phyloP scores from a whole-genome alignment of 345 rosid species.

The Eucalyptus tenuipes region DNA sequence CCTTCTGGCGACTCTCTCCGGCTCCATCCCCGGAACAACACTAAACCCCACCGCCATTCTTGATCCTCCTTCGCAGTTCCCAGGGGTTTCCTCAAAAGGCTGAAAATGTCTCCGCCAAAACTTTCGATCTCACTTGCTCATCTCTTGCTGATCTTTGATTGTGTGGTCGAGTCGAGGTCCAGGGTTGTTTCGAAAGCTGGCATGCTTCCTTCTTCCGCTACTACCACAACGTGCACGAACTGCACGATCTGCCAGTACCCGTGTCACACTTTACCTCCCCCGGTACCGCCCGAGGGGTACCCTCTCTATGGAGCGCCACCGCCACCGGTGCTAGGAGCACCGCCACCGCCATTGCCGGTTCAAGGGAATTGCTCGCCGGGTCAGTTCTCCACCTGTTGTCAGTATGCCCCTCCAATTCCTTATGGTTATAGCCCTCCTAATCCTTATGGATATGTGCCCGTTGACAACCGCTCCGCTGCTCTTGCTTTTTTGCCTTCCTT shows the following conservation, averaged over 20 bases:
- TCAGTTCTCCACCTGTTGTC: not conserved
- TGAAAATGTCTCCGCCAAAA: not conserved
- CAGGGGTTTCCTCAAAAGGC: not conserved
- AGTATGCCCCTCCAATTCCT: not conserved
- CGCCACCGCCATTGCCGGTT: not conserved
- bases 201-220: not conserved
- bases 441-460: not conserved
- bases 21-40: not conserved
- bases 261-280: not conserved
- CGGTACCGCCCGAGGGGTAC: not conserved
- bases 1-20: not conserved
- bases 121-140: not conserved
- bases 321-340: not conserved
- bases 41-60: not conserved
- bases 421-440: not conserved
- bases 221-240: not conserved
- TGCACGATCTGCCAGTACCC: not conserved
- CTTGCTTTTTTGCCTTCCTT: not conserved
- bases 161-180: not conserved
- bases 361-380: conserved; percentile 3
- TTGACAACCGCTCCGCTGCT: not conserved
- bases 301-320: not conserved
- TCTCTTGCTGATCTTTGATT: not conserved
- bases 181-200: not conserved
- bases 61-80: not conserved